A percentile compares a stretch with the other conserved stretches of the same genome.
Conservation (phyloP, 2,329 filamentous ascomycete genomes). For the Xylariaceae sp. region DNA sequence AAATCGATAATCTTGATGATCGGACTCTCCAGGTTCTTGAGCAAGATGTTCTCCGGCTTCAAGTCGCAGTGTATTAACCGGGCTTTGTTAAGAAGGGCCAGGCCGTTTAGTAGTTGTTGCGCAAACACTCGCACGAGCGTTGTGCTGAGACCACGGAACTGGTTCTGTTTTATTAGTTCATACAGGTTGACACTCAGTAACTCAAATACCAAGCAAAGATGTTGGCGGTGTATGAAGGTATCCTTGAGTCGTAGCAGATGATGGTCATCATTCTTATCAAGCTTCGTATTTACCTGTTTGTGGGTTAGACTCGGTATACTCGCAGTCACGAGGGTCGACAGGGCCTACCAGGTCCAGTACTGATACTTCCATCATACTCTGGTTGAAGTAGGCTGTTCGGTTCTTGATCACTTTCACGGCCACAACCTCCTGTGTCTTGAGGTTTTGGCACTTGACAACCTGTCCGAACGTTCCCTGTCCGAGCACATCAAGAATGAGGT, state of each 20-base stretch:
- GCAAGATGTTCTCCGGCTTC: conserved; percentile 94
- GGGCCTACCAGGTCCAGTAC: conserved; percentile 79
- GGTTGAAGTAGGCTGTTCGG: conserved; percentile 97
- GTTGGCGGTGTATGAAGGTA: conserved; percentile 95
- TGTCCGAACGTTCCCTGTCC: conserved; percentile 98
- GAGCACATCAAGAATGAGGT: conserved; percentile 92
- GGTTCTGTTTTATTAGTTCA: conserved; percentile 98
- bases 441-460: conserved; percentile 97
- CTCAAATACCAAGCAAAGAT: conserved; percentile 95
- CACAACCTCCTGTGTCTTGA: conserved; percentile 97
- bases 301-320: conserved; percentile 24
- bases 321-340: background rate
- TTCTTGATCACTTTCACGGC: conserved; percentile 99
- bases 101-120: conserved; percentile 87
- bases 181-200: conserved; percentile 95
- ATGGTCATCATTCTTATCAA: conserved; percentile 98
- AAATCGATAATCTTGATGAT: conserved; percentile 99
- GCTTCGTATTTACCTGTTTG: conserved; percentile 83
- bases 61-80: conserved; percentile 96
- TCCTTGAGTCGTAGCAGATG: conserved; percentile 92
- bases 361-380: conserved; percentile 99
- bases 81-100: conserved; percentile 91
- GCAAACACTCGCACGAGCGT: conserved; percentile 96
- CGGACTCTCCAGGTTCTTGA: conserved; percentile 97
- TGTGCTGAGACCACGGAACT: conserved; percentile 94